Conservation (phyloP, 257 asterid genomes). For the Penstemon davidsonii region DNA sequence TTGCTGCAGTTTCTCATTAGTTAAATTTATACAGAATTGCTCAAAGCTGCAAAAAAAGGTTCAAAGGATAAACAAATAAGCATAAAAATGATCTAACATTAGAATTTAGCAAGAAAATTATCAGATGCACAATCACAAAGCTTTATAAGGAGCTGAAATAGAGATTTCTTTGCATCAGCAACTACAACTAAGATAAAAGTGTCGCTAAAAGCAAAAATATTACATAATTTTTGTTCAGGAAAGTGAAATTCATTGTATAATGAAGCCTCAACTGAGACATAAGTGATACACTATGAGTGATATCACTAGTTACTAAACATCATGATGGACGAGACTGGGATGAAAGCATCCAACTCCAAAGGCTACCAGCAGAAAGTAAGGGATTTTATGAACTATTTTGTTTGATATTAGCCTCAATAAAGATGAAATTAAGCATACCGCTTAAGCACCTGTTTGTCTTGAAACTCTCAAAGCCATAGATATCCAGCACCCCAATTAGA, state of each 20-base stretch:
- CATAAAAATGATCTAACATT: conserved; percentile 14
- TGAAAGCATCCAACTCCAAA: conserved; percentile 12
- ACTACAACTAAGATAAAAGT: not conserved
- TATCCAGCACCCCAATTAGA: conserved; percentile 91
- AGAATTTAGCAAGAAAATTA: conserved; percentile 9
- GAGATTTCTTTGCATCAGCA: not conserved
- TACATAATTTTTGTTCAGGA: not conserved
- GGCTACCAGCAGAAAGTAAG: not conserved
- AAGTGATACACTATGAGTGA: conserved; percentile 1
- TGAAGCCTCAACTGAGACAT: conserved; percentile 7
- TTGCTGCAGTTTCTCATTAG: conserved; percentile 93
- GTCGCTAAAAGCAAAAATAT: too few species aligned
- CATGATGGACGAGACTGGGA: not conserved
- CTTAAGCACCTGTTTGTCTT: conserved; percentile 99
- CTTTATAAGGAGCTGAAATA: not conserved
- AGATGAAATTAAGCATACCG: conserved; percentile 87
- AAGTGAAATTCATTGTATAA: conserved; percentile 8
- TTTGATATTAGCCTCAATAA: conserved; percentile 47
- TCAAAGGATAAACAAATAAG: conserved; percentile 18
- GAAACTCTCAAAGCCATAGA: conserved; percentile 98
- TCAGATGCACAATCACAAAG: not conserved
- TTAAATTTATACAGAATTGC: conserved; percentile 92
- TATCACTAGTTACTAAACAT: conserved; percentile 13
- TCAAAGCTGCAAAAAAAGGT: conserved; percentile 70
- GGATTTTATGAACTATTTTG: conserved; percentile 36